Percentiles rank a stretch among this genome's conserved stretches.
These are phyloP conservation scores for Oryza coarctata DNA, from an alignment of 176 grass and related monocot species.

Conservation along the genomic window DNA sequence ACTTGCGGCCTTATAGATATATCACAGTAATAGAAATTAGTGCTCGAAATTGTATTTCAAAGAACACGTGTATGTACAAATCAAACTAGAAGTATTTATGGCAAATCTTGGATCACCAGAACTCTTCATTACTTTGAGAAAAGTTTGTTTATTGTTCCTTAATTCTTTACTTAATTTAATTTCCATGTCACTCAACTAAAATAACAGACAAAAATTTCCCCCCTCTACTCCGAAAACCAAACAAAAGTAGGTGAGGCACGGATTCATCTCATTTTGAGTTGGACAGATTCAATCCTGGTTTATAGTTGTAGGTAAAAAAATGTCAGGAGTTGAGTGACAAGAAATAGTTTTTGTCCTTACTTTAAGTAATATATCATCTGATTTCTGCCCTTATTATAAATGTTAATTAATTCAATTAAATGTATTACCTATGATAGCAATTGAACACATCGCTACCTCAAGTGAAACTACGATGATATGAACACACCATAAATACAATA, in stretches of 20 bases:
- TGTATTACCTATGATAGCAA: neutral
- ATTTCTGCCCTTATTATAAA: neutral
- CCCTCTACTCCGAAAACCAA: neutral
- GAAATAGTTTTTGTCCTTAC: neutral
- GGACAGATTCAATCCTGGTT: neutral
- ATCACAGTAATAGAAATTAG: neutral
- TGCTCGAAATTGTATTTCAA: neutral
- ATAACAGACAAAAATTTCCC: neutral
- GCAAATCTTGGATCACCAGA: neutral
- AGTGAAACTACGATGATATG: neutral
- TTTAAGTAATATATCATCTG: neutral
- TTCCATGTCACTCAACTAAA: neutral
- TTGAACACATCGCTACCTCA: neutral
- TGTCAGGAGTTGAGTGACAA: too few relatives aligned
- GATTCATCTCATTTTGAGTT: neutral
- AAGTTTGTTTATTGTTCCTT: neutral
- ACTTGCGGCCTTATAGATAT: neutral
- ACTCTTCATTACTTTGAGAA: neutral
- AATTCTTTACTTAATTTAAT: neutral
- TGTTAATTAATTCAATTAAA: neutral
- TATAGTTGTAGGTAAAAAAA: too few relatives aligned
- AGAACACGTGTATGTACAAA: neutral
- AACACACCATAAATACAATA: too few relatives aligned
- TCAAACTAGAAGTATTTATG: too few relatives aligned
- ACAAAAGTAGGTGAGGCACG: neutral